Evolutionary conservation across 306 rosid genomes (phyloP).

Genomic region (Datisca glomerata): DNA sequence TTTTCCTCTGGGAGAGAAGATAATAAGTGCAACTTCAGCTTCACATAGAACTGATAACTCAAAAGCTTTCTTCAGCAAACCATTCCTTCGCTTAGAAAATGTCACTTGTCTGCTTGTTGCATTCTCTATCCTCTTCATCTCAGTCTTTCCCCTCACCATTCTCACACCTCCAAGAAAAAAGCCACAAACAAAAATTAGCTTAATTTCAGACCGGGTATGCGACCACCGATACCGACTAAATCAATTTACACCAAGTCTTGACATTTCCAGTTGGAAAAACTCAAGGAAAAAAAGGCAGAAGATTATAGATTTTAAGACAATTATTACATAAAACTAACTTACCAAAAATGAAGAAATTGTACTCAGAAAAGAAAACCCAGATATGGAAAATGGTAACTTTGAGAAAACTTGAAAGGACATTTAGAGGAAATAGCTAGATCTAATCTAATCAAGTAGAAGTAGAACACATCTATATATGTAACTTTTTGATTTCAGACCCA

Average conservation of each 20-base stretch:
- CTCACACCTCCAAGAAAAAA: not conserved
- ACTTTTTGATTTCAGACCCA: too few relatives aligned
- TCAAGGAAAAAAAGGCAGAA: too few relatives aligned
- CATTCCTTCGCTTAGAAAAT: slow-evolving; percentile 79
- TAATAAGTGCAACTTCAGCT: slow-evolving; percentile 81
- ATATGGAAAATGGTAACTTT: too few relatives aligned
- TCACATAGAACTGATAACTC: slow-evolving; percentile 94
- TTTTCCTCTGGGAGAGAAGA: slow-evolving; percentile 81
- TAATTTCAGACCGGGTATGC: too few relatives aligned
- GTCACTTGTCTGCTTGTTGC: slow-evolving; percentile 88
- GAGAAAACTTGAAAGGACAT: too few relatives aligned
- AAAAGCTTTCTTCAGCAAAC: slow-evolving; percentile 77
- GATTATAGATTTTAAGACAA: too few relatives aligned
- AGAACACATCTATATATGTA: too few relatives aligned
- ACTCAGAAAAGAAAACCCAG: slow-evolving; percentile 7
- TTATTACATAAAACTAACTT: too few relatives aligned
- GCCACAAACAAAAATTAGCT: not conserved
- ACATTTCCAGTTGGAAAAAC: too few relatives aligned
- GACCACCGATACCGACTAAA: too few relatives aligned
- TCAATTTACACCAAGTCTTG: too few relatives aligned
- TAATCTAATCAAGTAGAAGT: too few relatives aligned
- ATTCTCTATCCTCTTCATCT: slow-evolving; percentile 86
- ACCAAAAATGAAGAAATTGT: not conserved
- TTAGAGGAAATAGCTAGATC: slow-evolving; percentile 1
- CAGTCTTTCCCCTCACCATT: slow-evolving; percentile 91